These are phyloP conservation scores for Orbilia quercus DNA, from an alignment of 2,329 filamentous ascomycete genomes.

Conservation along the genomic window DNA sequence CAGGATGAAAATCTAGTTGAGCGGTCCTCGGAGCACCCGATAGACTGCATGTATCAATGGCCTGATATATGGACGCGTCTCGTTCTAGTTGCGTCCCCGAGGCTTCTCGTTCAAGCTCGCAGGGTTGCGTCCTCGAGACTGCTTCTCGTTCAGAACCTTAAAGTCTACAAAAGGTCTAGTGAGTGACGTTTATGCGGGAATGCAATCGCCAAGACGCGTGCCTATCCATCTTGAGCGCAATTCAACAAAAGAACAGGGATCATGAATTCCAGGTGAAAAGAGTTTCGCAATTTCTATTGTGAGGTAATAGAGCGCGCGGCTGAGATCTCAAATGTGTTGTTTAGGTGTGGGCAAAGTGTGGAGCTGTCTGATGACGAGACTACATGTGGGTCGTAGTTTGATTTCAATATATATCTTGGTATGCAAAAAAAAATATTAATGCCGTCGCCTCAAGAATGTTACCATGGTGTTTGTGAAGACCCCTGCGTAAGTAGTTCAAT, in stretches of 20 bases:
- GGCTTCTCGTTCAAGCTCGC: no score
- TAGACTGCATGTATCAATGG: constrained; percentile 6
- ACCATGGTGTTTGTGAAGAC: no score
- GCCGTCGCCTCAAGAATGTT: no score
- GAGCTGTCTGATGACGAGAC: no score
- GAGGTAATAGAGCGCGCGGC: background rate
- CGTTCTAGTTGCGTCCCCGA: background rate
- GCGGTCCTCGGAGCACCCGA: background rate
- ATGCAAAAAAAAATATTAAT: no score
- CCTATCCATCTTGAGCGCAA: background rate
- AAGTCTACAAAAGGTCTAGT: background rate
- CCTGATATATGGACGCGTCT: background rate
- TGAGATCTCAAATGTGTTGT: background rate
- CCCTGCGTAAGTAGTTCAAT: no score
- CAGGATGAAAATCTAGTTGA: background rate
- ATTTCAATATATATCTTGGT: no score
- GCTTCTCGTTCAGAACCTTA: background rate
- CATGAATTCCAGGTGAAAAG: background rate
- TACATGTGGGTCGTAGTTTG: no score
- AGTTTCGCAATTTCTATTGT: background rate
- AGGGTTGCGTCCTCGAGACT: no score
- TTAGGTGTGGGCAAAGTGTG: no score
- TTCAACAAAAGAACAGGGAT: background rate
- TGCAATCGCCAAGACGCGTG: background rate
- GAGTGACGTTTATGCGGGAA: background rate